These are phyloP conservation scores for Penicillium paneum DNA, from an alignment of 2,329 filamentous ascomycete species.

Conservation along the genomic window DNA sequence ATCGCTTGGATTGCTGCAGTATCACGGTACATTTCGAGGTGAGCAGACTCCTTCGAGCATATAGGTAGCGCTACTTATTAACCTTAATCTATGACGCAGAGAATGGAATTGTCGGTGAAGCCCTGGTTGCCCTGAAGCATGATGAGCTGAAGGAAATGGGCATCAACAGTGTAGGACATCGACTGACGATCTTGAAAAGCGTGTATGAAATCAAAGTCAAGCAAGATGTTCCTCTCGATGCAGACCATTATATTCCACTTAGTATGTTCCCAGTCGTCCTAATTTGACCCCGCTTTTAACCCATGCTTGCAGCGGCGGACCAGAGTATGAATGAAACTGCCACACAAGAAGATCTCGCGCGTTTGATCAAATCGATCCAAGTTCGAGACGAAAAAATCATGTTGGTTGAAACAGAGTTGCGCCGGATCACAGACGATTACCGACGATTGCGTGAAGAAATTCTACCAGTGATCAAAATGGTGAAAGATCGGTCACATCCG, in stretches of 20 bases:
- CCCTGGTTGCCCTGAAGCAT: conserved; percentile 80
- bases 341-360: conserved; percentile 87
- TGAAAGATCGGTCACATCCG: conserved; percentile 87
- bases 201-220: conserved; percentile 96
- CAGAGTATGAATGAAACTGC: conserved; percentile 82
- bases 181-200: conserved; percentile 89
- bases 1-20: conserved; percentile 75
- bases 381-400: conserved; percentile 87
- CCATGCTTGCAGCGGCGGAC: conserved; percentile 67
- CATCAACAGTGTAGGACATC: conserved; percentile 86
- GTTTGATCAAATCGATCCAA: conserved; percentile 83
- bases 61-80: not conserved
- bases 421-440: conserved; percentile 83
- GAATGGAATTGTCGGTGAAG: conserved; percentile 91
- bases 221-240: conserved; percentile 85
- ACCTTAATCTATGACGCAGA: conserved; percentile 55
- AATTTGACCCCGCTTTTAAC: conserved; percentile 10
- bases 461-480: conserved; percentile 81
- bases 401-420: conserved; percentile 76
- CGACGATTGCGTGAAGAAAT: conserved; percentile 85
- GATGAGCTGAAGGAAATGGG: conserved; percentile 95
- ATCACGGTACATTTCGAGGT: conserved; percentile 81
- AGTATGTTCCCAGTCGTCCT: conserved; percentile 57
- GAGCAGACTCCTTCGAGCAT: conserved; percentile 36
- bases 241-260: conserved; percentile 87